Base-by-base conservation (phyloP, 2,329 filamentous ascomycete genomes). In the Sporothrix phasma region DNA sequence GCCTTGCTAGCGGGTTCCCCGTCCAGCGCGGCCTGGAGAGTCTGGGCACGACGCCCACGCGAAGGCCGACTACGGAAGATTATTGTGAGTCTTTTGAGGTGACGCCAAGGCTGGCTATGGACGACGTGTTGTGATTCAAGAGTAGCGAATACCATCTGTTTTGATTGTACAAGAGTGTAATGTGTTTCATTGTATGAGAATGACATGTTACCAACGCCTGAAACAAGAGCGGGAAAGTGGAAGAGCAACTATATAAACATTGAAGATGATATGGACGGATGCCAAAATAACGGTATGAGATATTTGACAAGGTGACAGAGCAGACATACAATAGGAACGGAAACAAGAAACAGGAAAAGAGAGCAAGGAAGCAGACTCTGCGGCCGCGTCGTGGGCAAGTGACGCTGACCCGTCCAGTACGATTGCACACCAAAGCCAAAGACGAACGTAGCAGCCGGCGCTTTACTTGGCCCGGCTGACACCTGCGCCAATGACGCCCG, bases 401-500 rank as follows among this genome's bases (percentile, higher is more conserved):
- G 2, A 6, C 15, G 26, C 56, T 34, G 26, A 19, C n/a, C 59
- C 15, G 45, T 34, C 29, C 13, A 5, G 19, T 49, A 51, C 43
- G 43, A 61, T 58, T 56, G 34, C 34, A 37, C 34, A 15, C 34
- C 7, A 3, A 13, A 11, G n/a, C 3, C 6, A 37, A 10, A 37
- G 34, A 34, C 8, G 31, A 4, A 45, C 45, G n/a, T n/a, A 41
- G 39, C 22, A n/a, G n/a, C 11, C 6, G 37, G 8, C 31, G 34
- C 34, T 37, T 49, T 78, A 84, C 75, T 87, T 91, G 39, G 86
- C 81, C 65, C 86, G 84, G 68, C 88, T 89, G 43, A 99, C 93
- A 68, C 94, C 94, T 56, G 94, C 94, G n/a, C 92, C 91, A 74
- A 99, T 92, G 8, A 99, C 93, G 70, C 92, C 92, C 0, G 94